These are phyloP conservation scores for Suillus luteus DNA, from an alignment of 768 basidiomycete species.

Conservation along the genomic window DNA sequence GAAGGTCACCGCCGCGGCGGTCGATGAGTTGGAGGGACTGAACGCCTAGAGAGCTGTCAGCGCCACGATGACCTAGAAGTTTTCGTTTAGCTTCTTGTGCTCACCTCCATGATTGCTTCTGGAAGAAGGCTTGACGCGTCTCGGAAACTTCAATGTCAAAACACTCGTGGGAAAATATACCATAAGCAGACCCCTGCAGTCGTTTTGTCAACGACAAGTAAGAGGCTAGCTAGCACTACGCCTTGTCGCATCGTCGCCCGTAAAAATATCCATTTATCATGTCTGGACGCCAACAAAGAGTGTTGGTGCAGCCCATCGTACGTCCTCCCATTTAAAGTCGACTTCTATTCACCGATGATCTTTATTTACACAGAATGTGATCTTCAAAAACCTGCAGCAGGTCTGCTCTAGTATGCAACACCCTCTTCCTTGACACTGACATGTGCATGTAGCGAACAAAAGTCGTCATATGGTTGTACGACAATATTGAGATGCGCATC, in stretches of 20 bases:
- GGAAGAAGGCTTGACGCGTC: constrained; percentile 24
- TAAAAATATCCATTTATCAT: constrained; percentile 48
- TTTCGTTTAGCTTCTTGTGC: not conserved
- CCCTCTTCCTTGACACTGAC: constrained; percentile 16
- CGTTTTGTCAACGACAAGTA: not conserved
- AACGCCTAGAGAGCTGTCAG: constrained; percentile 48
- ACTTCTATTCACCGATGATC: constrained; percentile 14
- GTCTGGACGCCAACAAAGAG: constrained; percentile 91
- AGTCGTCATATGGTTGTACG: constrained; percentile 93
- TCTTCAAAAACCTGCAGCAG: constrained; percentile 96
- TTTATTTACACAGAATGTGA: constrained; percentile 70
- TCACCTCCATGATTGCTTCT: constrained; percentile 34
- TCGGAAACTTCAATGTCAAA: constrained; percentile 1
- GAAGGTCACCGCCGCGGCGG: constrained; percentile 97
- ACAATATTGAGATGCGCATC: constrained; percentile 95
- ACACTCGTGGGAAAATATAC: constrained; percentile 25
- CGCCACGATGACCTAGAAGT: not conserved
- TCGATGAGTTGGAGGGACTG: constrained; percentile 84
- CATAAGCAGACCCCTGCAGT: constrained; percentile 21
- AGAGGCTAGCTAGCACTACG: not conserved
- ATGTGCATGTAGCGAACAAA: constrained; percentile 62
- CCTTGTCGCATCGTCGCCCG: constrained; percentile 11
- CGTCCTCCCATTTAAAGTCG: constrained; percentile 32
- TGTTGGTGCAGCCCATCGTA: constrained; percentile 99
- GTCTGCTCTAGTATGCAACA: constrained; percentile 37